These are phyloP conservation scores for Tagetes erecta DNA, from an alignment of 129 eudicot species.

Conservation along the genomic window DNA sequence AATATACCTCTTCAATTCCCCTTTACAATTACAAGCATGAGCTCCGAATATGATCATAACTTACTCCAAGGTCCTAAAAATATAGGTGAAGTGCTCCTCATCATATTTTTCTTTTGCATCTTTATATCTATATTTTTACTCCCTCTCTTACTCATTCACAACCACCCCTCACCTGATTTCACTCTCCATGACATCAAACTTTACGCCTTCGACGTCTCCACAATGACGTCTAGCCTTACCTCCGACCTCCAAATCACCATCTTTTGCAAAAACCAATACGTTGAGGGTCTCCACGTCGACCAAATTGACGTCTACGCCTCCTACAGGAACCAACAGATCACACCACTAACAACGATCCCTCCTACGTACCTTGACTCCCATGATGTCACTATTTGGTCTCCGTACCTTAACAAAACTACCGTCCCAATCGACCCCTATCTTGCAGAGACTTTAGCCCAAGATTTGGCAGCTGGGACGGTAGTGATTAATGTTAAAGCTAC, in stretches of 20 bases:
- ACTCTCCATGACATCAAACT: constrained; percentile 65
- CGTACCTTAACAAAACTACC: not conserved
- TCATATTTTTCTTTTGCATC: no score
- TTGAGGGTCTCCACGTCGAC: constrained; percentile 55
- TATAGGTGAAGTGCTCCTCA: no score
- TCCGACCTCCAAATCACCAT: constrained; percentile 59
- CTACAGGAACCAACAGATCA: not conserved
- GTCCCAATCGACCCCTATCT: not conserved
- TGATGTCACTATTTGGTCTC: not conserved
- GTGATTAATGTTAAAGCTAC: not conserved
- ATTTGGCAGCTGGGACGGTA: not conserved
- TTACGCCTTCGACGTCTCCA: constrained; percentile 51
- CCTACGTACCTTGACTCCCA: not conserved
- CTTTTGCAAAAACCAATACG: constrained; percentile 38
- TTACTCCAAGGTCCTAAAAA: no score
- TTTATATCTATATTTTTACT: no score
- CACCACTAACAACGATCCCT: not conserved
- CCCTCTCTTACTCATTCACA: no score
- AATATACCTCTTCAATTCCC: no score
- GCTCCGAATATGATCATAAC: no score
- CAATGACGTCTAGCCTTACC: constrained; percentile 46
- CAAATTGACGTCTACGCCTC: not conserved
- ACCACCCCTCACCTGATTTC: constrained; percentile 40
- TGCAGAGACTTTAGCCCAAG: not conserved
- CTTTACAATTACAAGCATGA: no score